phyloP scores from a whole-genome alignment of 768 basidiomycete species.

The Russula dissimulans region DNA sequence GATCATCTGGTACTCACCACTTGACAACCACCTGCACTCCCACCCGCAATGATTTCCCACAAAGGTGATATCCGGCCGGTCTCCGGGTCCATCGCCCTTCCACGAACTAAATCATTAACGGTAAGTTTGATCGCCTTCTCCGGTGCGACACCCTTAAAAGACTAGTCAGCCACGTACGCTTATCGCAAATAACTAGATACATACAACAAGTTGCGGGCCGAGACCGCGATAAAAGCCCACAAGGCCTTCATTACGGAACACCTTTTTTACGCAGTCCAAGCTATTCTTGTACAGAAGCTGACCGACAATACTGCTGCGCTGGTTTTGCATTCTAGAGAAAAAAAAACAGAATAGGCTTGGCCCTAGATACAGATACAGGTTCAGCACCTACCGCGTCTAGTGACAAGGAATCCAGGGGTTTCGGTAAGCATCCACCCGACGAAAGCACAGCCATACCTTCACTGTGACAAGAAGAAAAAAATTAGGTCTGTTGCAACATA shows the following conservation, averaged over 20 bases:
- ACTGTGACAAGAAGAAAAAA: constrained; percentile 33
- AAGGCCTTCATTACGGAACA: constrained; percentile 90
- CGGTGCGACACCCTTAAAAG: constrained; percentile 78
- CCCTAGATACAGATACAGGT: not conserved
- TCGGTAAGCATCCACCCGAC: not conserved
- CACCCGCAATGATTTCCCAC: constrained; percentile 94
- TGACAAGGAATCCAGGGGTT: not conserved
- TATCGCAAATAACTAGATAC: constrained; percentile 14
- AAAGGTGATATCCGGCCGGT: constrained; percentile 85
- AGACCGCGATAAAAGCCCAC: constrained; percentile 95
- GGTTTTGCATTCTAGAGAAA: constrained; percentile 81
- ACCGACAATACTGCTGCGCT: constrained; percentile 92
- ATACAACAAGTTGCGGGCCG: constrained; percentile 85
- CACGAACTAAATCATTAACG: constrained; percentile 86
- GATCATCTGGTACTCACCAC: constrained; percentile 56
- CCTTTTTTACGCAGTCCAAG: constrained; percentile 86
- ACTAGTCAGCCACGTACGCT: not conserved
- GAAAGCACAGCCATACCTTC: constrained; percentile 44
- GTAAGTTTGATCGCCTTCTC: constrained; percentile 98
- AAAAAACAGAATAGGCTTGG: not conserved
- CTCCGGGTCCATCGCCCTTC: constrained; percentile 82
- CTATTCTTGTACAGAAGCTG: constrained; percentile 97
- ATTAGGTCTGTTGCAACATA: constrained; percentile 2
- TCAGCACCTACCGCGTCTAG: constrained; percentile 47
- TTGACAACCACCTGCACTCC: constrained; percentile 91